Evolutionary conservation across 106 monocot species (phyloP).

Genomic region (Dendrobium catenatum): DNA sequence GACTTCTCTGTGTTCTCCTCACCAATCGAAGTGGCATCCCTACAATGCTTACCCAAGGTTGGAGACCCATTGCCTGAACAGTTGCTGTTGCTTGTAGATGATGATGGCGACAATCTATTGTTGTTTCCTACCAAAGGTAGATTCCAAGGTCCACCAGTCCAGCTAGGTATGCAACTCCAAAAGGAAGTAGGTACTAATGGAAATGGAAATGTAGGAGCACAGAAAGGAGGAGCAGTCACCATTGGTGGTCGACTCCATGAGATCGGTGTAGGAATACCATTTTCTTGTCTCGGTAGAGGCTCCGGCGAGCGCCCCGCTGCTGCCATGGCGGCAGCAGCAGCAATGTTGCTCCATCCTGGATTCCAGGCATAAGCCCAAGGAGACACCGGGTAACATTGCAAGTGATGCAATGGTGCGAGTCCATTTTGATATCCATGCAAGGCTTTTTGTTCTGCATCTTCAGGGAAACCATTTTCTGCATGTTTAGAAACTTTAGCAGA

Average conservation of each 20-base stretch:
- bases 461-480: constrained; percentile 29
- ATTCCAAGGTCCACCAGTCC: constrained; percentile 47
- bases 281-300: constrained; percentile 19
- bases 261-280: constrained; percentile 12
- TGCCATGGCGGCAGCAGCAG: constrained; percentile 19
- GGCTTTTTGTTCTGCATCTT: constrained; percentile 21
- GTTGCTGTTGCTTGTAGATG: not conserved
- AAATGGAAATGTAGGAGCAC: constrained; percentile 37
- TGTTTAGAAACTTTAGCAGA: constrained; percentile 25
- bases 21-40: constrained; percentile 21
- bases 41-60: constrained; percentile 76
- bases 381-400: constrained; percentile 54
- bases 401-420: constrained; percentile 26
- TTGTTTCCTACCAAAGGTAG: constrained; percentile 24
- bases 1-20: constrained; percentile 29
- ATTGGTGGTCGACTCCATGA: constrained; percentile 34
- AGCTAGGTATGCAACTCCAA: constrained; percentile 40
- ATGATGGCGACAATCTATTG: constrained; percentile 7
- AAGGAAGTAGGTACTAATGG: constrained; percentile 54
- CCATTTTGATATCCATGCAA: constrained; percentile 28
- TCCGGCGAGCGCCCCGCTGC: not conserved
- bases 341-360: constrained; percentile 36
- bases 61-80: constrained; percentile 49
- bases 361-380: constrained; percentile 66
- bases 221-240: constrained; percentile 46